phyloP scores from a whole-genome alignment of 257 asterid species.

The Lycium barbarum region DNA sequence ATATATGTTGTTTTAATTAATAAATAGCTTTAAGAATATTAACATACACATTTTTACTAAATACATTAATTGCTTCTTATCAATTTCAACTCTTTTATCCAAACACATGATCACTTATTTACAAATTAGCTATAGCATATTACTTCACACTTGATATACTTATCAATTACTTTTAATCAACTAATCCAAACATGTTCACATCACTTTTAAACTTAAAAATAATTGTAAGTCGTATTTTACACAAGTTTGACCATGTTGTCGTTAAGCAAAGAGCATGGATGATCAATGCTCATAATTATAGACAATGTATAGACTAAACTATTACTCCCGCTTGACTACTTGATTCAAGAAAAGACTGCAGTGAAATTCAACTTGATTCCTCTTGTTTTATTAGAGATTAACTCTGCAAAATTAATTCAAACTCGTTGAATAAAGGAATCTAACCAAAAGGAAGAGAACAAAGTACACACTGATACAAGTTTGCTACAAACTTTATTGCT shows the following conservation, averaged over 20 bases:
- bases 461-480: background rate
- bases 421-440: slow-evolving; percentile 13
- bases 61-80: background rate
- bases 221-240: background rate
- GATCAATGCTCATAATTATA: background rate
- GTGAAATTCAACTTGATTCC: slow-evolving; percentile 38
- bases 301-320: background rate
- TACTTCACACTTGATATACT: background rate
- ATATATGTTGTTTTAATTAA: background rate
- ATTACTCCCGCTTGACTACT: background rate
- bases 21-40: background rate
- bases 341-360: slow-evolving; percentile 52
- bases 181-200: background rate
- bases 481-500: background rate
- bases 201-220: background rate
- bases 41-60: too few species aligned
- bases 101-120: background rate
- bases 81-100: background rate
- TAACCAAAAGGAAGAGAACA: background rate
- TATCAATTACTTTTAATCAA: background rate
- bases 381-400: slow-evolving; percentile 9
- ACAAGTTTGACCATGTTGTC: slow-evolving; percentile 14
- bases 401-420: background rate
- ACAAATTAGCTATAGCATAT: too few species aligned
- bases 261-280: background rate